Evolutionary conservation across 441 rosid species (phyloP), one percentile per base, ranked within the genome.

Genomic region (Hura crepitans): DNA sequence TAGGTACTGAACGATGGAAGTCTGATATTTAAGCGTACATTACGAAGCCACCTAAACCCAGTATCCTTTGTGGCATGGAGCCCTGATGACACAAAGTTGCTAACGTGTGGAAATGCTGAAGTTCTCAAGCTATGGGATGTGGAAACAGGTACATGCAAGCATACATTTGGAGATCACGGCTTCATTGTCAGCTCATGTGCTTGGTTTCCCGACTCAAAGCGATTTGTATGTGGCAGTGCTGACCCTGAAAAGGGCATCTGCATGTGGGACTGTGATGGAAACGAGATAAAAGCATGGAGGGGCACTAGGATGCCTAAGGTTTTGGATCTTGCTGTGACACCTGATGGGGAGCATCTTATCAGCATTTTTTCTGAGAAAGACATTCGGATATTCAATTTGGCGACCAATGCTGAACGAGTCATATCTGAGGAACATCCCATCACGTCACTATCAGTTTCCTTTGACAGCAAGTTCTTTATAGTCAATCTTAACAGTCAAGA

Each of bases 121-220:
- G 93, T 93, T 70, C 86, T 91, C 56, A 91, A 87, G 85, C 84
- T 93, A 60, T 93, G 98, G 97, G 97, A 93, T 72, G 91, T 87
- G 81, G 91, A 87, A 73, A 85, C 92, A 75, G 96, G 97, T 83
- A 80, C 81, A 74, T 88, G 95, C 87, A 83, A 73, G 81, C 91
- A 82, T 82, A 91, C 97, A 72, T 88, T 88, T 85, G 96, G 95
- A 70, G 91, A 87, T 75, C 79, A 80, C 62, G 87, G 84, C 81
- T 91, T 89, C 85, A 75, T 83, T 23, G 91, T 89, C 73, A 86
- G 96, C 86, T 89, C 97, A 59, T 89, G 96, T 81, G 95, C 96
- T 78, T 93, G 97, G 96, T 89, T 91, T 81, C 96, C 97, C 53
- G 92, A 91, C 85, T 93, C 96, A 74, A 84, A 84, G 73, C 85